These are phyloP conservation scores for Eugenia klotzschiana DNA, from an alignment of 441 rosid genomes.

Conservation along the genomic window DNA sequence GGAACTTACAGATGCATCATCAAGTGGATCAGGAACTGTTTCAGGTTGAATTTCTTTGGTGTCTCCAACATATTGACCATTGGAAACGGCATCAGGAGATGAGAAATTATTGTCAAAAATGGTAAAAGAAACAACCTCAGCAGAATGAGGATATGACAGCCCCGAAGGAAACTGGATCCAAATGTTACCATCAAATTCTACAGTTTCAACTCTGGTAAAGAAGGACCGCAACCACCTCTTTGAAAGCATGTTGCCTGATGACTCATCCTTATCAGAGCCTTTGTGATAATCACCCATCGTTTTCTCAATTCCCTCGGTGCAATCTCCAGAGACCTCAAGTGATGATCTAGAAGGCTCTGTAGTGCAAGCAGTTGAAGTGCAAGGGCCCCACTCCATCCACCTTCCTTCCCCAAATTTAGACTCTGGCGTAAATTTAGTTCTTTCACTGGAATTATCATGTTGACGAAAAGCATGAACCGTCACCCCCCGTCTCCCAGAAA, in stretches of 20 bases:
- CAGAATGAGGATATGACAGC: slow-evolving; percentile 59
- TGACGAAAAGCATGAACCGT: slow-evolving; percentile 75
- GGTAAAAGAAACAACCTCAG: slow-evolving; percentile 74
- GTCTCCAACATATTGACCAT: slow-evolving; percentile 13
- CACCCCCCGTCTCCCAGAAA: slow-evolving; percentile 50
- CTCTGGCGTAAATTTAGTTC: slow-evolving; percentile 10
- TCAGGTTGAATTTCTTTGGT: slow-evolving; percentile 10
- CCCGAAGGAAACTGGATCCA: slow-evolving; percentile 69
- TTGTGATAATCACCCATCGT: background rate
- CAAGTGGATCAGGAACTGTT: slow-evolving; percentile 14
- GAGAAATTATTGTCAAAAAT: slow-evolving; percentile 38
- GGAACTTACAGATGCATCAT: slow-evolving; percentile 13
- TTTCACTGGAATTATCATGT: slow-evolving; percentile 20
- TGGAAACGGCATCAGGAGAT: slow-evolving; percentile 19
- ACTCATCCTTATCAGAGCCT: slow-evolving; percentile 15
- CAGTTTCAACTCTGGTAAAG: slow-evolving; percentile 43
- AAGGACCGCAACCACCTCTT: slow-evolving; percentile 78
- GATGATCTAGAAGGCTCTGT: slow-evolving; percentile 7
- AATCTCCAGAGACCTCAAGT: slow-evolving; percentile 18
- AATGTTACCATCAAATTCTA: slow-evolving; percentile 39
- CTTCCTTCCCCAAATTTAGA: slow-evolving; percentile 45
- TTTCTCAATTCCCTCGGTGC: slow-evolving; percentile 14
- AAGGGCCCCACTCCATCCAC: slow-evolving; percentile 95
- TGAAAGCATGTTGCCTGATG: slow-evolving; percentile 23
- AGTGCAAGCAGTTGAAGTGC: slow-evolving; percentile 9